Conservation (phyloP, 2,329 filamentous ascomycete genomes). For the Seiridium cupressi region DNA sequence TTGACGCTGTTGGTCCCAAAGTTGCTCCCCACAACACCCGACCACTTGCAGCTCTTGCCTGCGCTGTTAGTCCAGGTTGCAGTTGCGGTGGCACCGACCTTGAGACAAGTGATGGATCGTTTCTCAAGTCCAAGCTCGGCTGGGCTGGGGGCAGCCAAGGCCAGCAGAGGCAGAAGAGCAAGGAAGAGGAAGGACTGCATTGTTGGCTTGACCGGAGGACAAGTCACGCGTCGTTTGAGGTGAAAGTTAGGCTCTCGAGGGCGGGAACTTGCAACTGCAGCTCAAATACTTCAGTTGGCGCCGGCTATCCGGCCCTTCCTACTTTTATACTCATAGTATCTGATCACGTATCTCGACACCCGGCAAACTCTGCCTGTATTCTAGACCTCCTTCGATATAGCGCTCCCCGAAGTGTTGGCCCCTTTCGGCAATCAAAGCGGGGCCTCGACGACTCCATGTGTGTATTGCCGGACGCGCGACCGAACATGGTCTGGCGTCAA, state of each 20-base stretch:
- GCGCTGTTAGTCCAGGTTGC: constrained; percentile 44
- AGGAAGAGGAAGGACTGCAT: constrained; percentile 11
- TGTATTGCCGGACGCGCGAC: neutral
- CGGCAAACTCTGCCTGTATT: too few relatives aligned
- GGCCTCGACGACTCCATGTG: neutral
- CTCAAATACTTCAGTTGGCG: too few relatives aligned
- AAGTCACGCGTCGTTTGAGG: too few relatives aligned
- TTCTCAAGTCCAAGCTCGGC: constrained; percentile 13
- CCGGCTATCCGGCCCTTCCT: too few relatives aligned
- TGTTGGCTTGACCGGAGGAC: neutral
- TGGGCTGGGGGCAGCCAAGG: constrained; percentile 10
- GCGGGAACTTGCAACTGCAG: too few relatives aligned
- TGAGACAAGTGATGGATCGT: constrained; percentile 36
- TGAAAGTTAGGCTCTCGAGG: too few relatives aligned
- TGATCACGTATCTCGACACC: too few relatives aligned
- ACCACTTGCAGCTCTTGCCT: constrained; percentile 40
- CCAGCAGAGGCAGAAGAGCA: constrained; percentile 8
- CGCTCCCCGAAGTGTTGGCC: neutral
- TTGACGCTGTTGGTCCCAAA: constrained; percentile 38
- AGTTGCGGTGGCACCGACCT: constrained; percentile 37
- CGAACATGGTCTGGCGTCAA: neutral
- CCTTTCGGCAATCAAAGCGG: constrained; percentile 4
- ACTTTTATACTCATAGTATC: too few relatives aligned
- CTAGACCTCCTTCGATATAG: neutral
- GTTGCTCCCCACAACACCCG: constrained; percentile 44